phyloP scores from a whole-genome alignment of 2,329 filamentous ascomycete species.

The Calonectria multiphialidica region DNA sequence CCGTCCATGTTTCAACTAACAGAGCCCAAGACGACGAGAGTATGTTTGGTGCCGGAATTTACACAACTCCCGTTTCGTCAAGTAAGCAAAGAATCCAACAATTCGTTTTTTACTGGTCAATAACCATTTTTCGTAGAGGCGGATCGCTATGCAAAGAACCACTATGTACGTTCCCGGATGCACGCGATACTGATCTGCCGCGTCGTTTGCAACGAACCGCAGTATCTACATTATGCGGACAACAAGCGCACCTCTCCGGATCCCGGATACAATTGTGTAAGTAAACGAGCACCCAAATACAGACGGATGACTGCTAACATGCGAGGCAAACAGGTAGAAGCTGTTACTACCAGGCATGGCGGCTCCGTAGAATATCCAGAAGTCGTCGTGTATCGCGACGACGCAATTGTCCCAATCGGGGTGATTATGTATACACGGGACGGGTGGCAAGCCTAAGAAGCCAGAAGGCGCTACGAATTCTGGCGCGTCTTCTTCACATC shows the following conservation, averaged over 20 bases:
- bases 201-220: neutral
- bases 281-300: accelerated
- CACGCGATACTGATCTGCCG: conserved; percentile 3
- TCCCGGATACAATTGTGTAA: conserved; percentile 16
- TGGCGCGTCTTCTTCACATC: neutral
- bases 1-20: neutral
- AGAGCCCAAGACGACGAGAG: neutral
- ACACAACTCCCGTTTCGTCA: neutral
- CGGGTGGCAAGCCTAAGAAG: neutral
- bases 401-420: conserved; percentile 19
- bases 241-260: neutral
- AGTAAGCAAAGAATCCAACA: neutral
- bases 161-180: neutral
- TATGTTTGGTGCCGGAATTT: conserved; percentile 22
- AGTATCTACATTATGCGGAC: neutral
- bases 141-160: neutral
- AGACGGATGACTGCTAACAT: neutral
- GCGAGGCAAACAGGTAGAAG: conserved; percentile 3
- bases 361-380: conserved; percentile 9
- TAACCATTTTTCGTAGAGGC: neutral
- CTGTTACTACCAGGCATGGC: neutral
- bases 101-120: neutral
- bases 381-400: conserved; percentile 23
- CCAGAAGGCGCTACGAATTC: too few species aligned
- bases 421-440: conserved; percentile 14